These are phyloP conservation scores for Mikania micrantha DNA, from an alignment of 129 eudicot species.

Conservation along the genomic window DNA sequence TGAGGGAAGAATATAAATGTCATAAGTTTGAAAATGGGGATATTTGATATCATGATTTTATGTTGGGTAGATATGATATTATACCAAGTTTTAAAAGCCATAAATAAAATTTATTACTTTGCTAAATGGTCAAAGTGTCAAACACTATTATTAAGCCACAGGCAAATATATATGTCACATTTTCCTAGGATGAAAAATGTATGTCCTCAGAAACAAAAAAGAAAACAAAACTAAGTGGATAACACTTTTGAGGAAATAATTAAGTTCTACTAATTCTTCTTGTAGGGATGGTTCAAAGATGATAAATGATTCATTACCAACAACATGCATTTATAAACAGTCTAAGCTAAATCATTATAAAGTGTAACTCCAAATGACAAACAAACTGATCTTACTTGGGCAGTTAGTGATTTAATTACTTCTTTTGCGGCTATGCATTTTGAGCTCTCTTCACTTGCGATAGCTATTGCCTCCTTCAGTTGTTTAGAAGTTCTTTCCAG, in stretches of 20 bases:
- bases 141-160: neutral
- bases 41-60: neutral
- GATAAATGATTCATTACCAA: neutral
- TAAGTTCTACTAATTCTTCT: neutral
- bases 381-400: constrained; percentile 59
- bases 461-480: constrained; percentile 73
- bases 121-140: too few species aligned
- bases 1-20: neutral
- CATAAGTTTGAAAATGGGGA: too few species aligned
- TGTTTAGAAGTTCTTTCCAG: constrained; percentile 75
- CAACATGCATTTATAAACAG: neutral
- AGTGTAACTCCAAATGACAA: neutral
- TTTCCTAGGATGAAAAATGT: neutral
- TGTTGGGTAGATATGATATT: neutral
- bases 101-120: too few species aligned
- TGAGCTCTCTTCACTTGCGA: constrained; percentile 93
- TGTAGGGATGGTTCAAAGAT: neutral
- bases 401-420: constrained; percentile 95
- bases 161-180: neutral
- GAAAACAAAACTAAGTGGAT: neutral
- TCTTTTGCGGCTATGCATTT: constrained; percentile 97
- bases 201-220: neutral
- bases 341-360: neutral
- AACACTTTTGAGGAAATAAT: constrained; percentile 2
- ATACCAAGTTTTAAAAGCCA: neutral